Evolutionary conservation across 225 moss, liverwort and hornwort species (phyloP), one percentile per base, ranked within the genome.

Genomic region (Pseudoscleropodium purum): DNA sequence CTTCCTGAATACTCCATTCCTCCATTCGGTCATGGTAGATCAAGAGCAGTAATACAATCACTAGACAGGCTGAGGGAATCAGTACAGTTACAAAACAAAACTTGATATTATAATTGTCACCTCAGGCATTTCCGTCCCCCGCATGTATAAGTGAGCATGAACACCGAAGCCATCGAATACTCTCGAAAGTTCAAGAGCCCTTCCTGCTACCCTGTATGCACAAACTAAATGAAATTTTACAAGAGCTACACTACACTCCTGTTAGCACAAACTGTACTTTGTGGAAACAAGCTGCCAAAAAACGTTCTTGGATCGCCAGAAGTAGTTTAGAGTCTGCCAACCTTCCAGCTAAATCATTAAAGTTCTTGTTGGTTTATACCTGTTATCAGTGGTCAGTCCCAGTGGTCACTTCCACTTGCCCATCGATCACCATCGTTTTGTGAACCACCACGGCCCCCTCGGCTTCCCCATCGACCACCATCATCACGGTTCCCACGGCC

Each of bases 391-490:
- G 60, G 41, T 90, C 81, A 92, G 66, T 83, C 86, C 79, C 88
- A 90, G 86, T 77, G 65, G 59, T 86, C 83, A 74, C 79, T 89
- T 57, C 60, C 85, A 76, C 83, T 83, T 37, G 87, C 57, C 90
- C 90, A 90, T 74, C 79, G 65, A 87, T 65, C 90, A 81, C 90
- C 81, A 43, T 81, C 70, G 61, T 89, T 89, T 34, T 68, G 84
- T 8, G 67, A 85, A 36, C 78, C 68, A 57, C 62, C 84, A 51
- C 67, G 84, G 18, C n/a, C 77, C 13, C 77, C 84, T 47, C 86
- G 75, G 41, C 23, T 72, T 57, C 3, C 84, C 81, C 88, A 88
- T 82, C 84, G 79, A 81, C 72, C 85, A 79, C 84, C 84, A 8
- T 68, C 76, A 33, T 89, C 72, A 24, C 63, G 84, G 23, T 54